phyloP scores from a whole-genome alignment of 768 basidiomycete genomes.

The Russula sp. region DNA sequence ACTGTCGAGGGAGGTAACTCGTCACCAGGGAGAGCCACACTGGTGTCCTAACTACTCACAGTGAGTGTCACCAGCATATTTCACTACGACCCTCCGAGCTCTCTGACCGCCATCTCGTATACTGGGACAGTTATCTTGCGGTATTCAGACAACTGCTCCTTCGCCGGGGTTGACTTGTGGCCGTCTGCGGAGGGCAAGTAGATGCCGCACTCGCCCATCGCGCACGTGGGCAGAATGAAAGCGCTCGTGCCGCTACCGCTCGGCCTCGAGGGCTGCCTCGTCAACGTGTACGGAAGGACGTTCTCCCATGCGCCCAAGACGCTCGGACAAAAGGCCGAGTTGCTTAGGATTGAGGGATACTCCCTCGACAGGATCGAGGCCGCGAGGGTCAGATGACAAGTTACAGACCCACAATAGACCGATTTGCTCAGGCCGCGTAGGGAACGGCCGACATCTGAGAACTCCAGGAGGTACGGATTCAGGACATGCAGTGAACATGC shows the following conservation, averaged over 20 bases:
- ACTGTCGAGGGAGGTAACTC: conserved; percentile 25
- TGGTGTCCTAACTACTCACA: conserved; percentile 27
- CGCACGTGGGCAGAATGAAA: conserved; percentile 25
- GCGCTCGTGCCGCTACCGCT: conserved; percentile 31
- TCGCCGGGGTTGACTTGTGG: conserved; percentile 26
- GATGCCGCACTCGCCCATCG: conserved; percentile 26
- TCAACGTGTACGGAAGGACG: conserved; percentile 29
- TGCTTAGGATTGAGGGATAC: conserved; percentile 32
- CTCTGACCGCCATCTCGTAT: background rate
- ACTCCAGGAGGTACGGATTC: background rate
- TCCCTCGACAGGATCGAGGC: conserved; percentile 28
- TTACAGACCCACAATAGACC: background rate
- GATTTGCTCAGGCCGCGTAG: conserved; percentile 9
- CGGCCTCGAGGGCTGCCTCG: conserved; percentile 30
- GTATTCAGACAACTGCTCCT: conserved; percentile 31
- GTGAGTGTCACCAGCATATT: conserved; percentile 12
- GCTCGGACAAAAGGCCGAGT: conserved; percentile 26
- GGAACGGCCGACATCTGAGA: background rate
- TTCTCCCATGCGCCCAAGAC: conserved; percentile 32
- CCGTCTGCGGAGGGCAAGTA: background rate
- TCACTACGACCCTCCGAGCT: background rate
- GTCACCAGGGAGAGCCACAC: conserved; percentile 32
- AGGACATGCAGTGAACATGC: background rate
- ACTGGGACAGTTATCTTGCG: conserved; percentile 26
- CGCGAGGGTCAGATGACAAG: conserved; percentile 20